phyloP scores from a whole-genome alignment of 257 asterid genomes.

The Lavandula angustifolia region DNA sequence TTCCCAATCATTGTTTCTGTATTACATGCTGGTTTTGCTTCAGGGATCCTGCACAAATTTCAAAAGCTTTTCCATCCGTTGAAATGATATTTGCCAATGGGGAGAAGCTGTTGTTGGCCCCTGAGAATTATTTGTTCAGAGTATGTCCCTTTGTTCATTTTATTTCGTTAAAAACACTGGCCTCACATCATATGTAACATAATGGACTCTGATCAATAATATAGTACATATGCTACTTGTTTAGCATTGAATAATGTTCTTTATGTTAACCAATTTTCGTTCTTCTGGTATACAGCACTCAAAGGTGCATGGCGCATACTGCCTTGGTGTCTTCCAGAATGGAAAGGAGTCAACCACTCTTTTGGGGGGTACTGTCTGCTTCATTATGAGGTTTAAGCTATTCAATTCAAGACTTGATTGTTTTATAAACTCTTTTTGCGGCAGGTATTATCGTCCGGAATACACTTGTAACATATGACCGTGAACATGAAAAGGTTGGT shows the following conservation, averaged over 20 bases:
- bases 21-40: constrained; percentile 38
- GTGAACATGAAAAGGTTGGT: constrained; percentile 86
- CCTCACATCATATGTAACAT: constrained; percentile 9
- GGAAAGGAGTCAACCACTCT: constrained; percentile 99
- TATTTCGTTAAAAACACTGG: constrained; percentile 14
- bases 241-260: constrained; percentile 24
- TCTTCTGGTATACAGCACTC: constrained; percentile 65
- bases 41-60: constrained; percentile 75
- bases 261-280: constrained; percentile 12
- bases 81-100: constrained; percentile 87
- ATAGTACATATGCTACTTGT: constrained; percentile 6
- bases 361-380: constrained; percentile 71
- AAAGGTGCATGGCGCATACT: constrained; percentile 92
- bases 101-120: constrained; percentile 80
- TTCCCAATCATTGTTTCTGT: constrained; percentile 24
- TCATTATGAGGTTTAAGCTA: constrained; percentile 25
- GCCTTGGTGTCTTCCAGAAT: constrained; percentile 96
- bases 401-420: background rate
- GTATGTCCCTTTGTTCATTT: constrained; percentile 44
- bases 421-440: constrained; percentile 25
- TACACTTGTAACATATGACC: constrained; percentile 95
- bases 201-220: background rate
- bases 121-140: constrained; percentile 96
- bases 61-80: constrained; percentile 75
- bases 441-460: constrained; percentile 94